phyloP scores from a whole-genome alignment of 345 rosid species.

The Citrus glauca region DNA sequence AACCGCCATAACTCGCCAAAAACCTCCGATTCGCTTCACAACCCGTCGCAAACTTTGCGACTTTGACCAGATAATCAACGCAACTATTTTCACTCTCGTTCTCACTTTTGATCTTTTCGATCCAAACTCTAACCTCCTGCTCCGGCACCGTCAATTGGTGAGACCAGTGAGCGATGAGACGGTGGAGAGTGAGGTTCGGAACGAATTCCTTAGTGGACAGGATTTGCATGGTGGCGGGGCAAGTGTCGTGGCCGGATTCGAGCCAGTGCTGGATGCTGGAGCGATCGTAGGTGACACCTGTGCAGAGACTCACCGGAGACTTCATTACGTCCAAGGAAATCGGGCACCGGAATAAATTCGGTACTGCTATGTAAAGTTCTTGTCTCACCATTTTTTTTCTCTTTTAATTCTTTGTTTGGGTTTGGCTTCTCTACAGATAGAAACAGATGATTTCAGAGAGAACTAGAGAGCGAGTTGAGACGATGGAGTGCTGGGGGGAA shows the following conservation, averaged over 20 bases:
- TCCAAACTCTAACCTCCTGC: constrained; percentile 8
- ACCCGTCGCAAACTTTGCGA: constrained; percentile 20
- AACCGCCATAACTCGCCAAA: constrained; percentile 25
- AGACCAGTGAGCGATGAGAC: constrained; percentile 45
- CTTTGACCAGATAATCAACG: constrained; percentile 12
- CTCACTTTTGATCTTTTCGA: constrained; percentile 10
- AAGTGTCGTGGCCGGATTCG: constrained; percentile 50
- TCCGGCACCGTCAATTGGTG: constrained; percentile 7
- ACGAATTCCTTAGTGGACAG: constrained; percentile 41
- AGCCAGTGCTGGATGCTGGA: constrained; percentile 52
- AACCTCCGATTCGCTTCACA: constrained; percentile 35
- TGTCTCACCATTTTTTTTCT: constrained; percentile 25
- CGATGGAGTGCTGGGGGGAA: background rate
- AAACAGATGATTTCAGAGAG: background rate
- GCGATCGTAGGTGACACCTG: constrained; percentile 62
- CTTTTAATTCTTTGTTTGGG: background rate
- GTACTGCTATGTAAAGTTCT: constrained; percentile 42
- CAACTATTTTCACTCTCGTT: background rate
- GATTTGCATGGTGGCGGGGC: constrained; percentile 55
- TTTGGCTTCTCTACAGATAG: background rate
- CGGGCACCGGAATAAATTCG: constrained; percentile 49
- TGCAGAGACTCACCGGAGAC: constrained; percentile 54
- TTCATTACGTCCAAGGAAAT: constrained; percentile 54
- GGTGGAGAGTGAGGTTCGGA: constrained; percentile 45
- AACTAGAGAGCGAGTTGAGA: background rate